Conservation (phyloP, 2,329 filamentous ascomycete species). For the Fusarium transvaalense region DNA sequence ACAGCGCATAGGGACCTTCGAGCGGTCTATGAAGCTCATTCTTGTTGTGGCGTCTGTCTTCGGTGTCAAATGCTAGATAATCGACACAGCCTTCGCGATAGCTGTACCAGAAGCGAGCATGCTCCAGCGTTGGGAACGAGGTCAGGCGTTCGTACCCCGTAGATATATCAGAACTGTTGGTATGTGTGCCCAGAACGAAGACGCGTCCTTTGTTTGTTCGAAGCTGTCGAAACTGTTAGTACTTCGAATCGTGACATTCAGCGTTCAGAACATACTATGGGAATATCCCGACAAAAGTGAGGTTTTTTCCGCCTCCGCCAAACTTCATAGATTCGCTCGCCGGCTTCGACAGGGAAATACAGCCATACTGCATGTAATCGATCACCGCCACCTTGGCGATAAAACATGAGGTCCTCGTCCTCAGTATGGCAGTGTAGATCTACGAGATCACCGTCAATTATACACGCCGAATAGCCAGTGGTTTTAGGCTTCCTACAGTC, state of each 20-base stretch:
- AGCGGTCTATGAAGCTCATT: background rate
- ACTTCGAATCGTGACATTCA: accelerated
- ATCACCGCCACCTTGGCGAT: constrained; percentile 1
- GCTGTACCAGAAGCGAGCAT: constrained; percentile 21
- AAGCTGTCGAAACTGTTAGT: constrained; percentile 2
- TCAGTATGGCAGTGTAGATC: constrained; percentile 4
- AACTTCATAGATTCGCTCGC: constrained; percentile 13
- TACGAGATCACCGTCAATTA: constrained; percentile 16
- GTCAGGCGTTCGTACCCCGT: constrained; percentile 9
- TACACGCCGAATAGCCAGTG: constrained; percentile 16
- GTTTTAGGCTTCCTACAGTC: constrained; percentile 5
- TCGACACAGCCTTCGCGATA: constrained; percentile 2
- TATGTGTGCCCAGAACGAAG: constrained; percentile 11
- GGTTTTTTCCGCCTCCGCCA: constrained; percentile 14
- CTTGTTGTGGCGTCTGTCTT: constrained; percentile 3
- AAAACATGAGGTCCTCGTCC: background rate
- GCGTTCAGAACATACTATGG: background rate
- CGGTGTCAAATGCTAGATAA: constrained; percentile 16
- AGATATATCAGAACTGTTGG: too few relatives aligned
- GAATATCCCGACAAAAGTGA: constrained; percentile 12
- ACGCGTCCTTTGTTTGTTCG: constrained; percentile 21
- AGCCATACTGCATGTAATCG: constrained; percentile 17
- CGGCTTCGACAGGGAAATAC: constrained; percentile 4
- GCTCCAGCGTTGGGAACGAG: background rate
- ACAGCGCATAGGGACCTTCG: background rate